Percentiles rank a stretch among this genome's conserved stretches.
Conservation (phyloP, 768 basidiomycete genomes). For the Tricholoma saponaceum region DNA sequence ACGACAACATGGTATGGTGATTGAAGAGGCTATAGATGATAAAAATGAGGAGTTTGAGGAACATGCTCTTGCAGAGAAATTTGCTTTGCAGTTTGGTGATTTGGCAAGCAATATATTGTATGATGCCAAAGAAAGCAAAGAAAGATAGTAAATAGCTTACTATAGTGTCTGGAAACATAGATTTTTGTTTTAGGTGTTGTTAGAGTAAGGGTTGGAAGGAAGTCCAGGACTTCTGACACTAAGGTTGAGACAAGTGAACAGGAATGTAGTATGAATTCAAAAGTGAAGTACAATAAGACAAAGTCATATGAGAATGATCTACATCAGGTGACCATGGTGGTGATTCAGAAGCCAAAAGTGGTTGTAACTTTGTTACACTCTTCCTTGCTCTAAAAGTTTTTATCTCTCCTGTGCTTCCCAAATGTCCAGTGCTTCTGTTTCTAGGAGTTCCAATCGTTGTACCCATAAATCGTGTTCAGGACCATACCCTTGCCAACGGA, state of each 20-base stretch:
- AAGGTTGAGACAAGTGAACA: background rate
- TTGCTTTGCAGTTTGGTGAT: background rate
- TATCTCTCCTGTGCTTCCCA: background rate
- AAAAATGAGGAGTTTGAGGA: constrained; percentile 30
- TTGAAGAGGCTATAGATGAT: constrained; percentile 56
- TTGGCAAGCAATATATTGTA: background rate
- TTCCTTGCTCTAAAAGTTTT: background rate
- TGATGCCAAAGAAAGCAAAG: background rate
- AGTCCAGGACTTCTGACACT: no score
- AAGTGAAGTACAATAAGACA: background rate
- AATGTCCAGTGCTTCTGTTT: background rate
- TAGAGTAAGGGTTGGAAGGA: no score
- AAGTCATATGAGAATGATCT: background rate
- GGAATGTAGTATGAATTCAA: background rate
- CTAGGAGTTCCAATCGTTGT: background rate
- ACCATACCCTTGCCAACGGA: background rate
- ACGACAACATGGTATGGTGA: constrained; percentile 59
- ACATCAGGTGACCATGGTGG: background rate
- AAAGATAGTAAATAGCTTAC: background rate
- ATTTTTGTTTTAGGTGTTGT: no score
- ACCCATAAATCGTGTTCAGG: background rate
- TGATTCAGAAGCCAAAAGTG: background rate
- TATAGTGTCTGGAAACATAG: no score
- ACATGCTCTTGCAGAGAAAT: constrained; percentile 9
- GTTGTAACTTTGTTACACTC: background rate